phyloP scores from a whole-genome alignment of 2,329 filamentous ascomycete genomes.

The Cladosporium sp. region DNA sequence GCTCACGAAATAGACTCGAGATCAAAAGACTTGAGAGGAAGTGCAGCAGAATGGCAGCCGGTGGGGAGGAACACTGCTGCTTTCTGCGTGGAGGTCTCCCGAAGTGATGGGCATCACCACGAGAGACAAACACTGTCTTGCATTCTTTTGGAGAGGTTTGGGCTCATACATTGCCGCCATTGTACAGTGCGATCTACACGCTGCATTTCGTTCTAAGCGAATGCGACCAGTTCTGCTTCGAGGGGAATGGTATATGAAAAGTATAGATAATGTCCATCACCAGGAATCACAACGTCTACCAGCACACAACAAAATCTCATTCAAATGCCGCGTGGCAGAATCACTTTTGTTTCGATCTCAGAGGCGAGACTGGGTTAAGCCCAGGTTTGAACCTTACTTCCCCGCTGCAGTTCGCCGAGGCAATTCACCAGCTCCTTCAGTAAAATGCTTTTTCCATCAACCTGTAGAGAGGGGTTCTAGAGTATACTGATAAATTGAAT shows the following conservation, averaged over 20 bases:
- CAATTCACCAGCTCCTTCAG: background rate
- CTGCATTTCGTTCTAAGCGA: background rate
- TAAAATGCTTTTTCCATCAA: too few relatives aligned
- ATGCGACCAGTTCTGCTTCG: background rate
- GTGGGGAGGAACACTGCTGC: background rate
- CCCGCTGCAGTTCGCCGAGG: background rate
- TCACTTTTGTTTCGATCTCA: too few relatives aligned
- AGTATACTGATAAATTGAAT: too few relatives aligned
- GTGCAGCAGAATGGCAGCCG: too few relatives aligned
- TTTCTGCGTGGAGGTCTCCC: background rate
- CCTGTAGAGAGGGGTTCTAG: too few relatives aligned
- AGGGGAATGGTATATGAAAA: background rate
- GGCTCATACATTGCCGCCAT: background rate
- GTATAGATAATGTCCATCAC: slow-evolving; percentile 9
- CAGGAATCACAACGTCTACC: background rate
- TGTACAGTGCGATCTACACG: slow-evolving; percentile 8
- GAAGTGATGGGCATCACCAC: background rate
- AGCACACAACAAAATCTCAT: too few relatives aligned
- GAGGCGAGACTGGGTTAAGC: too few relatives aligned
- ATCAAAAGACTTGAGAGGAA: background rate
- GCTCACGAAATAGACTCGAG: slow-evolving; percentile 17
- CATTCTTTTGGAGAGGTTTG: background rate
- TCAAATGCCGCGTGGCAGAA: too few relatives aligned
- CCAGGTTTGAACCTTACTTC: too few relatives aligned
- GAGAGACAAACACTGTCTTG: background rate